Evolutionary conservation across 139 green algal genomes (phyloP).

Genomic region (Edaphochlamys debaryana): DNA sequence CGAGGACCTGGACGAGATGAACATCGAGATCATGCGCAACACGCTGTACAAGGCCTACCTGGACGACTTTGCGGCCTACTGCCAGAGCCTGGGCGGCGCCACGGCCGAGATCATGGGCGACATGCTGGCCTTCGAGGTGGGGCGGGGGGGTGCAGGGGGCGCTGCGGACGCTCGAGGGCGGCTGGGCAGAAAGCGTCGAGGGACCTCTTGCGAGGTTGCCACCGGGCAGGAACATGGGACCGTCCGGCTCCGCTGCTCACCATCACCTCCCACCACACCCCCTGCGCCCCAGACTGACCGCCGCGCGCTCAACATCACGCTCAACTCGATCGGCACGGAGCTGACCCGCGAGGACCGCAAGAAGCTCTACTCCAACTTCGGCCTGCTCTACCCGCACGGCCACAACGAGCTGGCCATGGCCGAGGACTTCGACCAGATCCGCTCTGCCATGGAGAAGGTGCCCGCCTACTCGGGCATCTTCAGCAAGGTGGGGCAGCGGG

Average conservation of each 20-base stretch:
- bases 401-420: conserved; percentile 92
- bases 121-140: conserved; percentile 93
- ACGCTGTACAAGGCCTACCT: conserved; percentile 99
- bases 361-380: conserved; percentile 97
- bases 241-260: too few species aligned
- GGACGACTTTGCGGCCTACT: conserved; percentile 95
- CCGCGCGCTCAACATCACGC: conserved; percentile 97
- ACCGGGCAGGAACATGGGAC: too few species aligned
- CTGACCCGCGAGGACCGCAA: conserved; percentile 95
- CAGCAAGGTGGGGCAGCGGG: conserved; percentile 81
- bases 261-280: too few species aligned
- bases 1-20: conserved; percentile 99
- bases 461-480: conserved; percentile 88
- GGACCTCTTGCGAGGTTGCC: too few species aligned
- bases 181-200: too few species aligned
- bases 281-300: conserved; percentile 88
- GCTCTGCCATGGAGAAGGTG: conserved; percentile 89
- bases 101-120: conserved; percentile 94
- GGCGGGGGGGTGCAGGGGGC: background rate
- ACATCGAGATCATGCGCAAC: conserved; percentile 98
- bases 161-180: too few species aligned
- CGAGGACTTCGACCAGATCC: conserved; percentile 97
- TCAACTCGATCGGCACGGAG: conserved; percentile 98
- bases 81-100: conserved; percentile 82
- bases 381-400: conserved; percentile 92